Base-by-base conservation (phyloP, 306 rosid genomes). In the Castanospermum australe region DNA sequence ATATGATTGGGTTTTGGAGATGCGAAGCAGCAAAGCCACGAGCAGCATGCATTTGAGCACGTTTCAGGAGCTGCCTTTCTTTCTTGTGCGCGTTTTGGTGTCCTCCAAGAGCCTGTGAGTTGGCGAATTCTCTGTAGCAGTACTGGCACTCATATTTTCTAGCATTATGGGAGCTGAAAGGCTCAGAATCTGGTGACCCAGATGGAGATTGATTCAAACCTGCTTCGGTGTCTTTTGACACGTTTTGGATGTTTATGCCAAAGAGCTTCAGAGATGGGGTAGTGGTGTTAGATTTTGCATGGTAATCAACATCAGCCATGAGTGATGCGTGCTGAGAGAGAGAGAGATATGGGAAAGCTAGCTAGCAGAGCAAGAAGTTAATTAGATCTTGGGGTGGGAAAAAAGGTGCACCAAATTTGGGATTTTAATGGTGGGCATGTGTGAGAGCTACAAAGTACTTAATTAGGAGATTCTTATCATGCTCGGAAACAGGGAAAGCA, bases 81-180 rank as follows among this genome's bases (percentile, higher is more conserved):
- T 87, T 87, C 81, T 84, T 87, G 67, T 87, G 90, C 0, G 88
- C 90, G 55, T 87, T 87, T 59, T 89, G 92, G 51, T 89, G 92
- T 5, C 92, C 92, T 3, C 92, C 92, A 14, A 89, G 65, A 3
- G 92, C 92, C n/a, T 89, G 92, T 50, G 90, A 89, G 30, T 89
- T 89, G 1, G 90, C 66, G 20, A 89, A 89, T 28, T 80, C 89
- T 44, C 90, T 80, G 44, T 73, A 63, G 2, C 92, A 89, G 52
- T 86, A 89, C 4, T 84, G 88, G 55, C 92, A 89, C 81, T 86
- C 90, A 2, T 84, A 89, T 57, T 84, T 86, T 2, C 82, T 68
- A 22, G 45, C 48, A 2, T 76, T 79, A 1, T 1, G 17, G 54
- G 63, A 10, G 57, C 35, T 73, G 39, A 68, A 25, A 11, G 15